Evolutionary conservation across 164 flowering plant genomes (phyloP).

Genomic region (Akebia trifoliata): DNA sequence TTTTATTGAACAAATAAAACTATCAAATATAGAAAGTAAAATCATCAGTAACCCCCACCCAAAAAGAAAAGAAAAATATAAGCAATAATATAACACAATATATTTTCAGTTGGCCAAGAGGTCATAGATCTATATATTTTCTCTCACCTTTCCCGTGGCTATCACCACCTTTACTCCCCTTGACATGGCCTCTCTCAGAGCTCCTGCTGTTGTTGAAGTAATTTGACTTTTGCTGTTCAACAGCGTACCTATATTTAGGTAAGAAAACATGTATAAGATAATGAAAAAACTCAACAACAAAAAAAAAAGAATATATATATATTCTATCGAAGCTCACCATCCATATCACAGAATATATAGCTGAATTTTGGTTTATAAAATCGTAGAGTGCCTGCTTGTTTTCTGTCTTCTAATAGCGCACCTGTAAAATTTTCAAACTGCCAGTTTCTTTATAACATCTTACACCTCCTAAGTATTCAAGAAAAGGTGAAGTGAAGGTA

Average conservation of each 20-base stretch:
- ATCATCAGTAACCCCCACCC: not conserved
- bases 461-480: not conserved
- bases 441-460: conserved; percentile 16
- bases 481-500: conserved; percentile 5
- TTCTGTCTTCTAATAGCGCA: conserved; percentile 59
- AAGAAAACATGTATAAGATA: conserved; percentile 10
- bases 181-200: conserved; percentile 73
- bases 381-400: conserved; percentile 76
- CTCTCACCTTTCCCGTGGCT: conserved; percentile 93
- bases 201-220: conserved; percentile 51
- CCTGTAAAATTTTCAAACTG: conserved; percentile 34
- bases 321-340: conserved; percentile 53
- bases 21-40: not conserved
- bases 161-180: conserved; percentile 84
- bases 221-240: conserved; percentile 84
- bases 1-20: not conserved
- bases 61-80: not conserved
- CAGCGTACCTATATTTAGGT: conserved; percentile 58
- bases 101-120: not conserved
- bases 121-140: not conserved
- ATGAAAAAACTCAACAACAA: conserved; percentile 5
- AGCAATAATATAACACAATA: not conserved
- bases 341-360: conserved; percentile 95
- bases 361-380: conserved; percentile 81
- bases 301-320: not conserved